Conservation (phyloP, 73 alveolate species). For the Urostyla sp. region DNA sequence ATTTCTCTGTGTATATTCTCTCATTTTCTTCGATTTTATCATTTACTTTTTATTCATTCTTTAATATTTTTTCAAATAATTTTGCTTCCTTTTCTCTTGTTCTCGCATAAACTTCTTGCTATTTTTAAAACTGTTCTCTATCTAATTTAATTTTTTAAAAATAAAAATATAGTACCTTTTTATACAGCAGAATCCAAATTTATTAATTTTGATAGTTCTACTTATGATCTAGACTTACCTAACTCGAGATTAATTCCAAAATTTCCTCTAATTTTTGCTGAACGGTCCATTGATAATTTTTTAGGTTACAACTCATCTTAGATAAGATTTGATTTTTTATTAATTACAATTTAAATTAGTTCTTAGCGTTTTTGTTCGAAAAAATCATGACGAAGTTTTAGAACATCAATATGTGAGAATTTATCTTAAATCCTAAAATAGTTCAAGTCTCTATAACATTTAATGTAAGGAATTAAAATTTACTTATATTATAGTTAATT, state of each 20-base stretch:
- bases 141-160: slow-evolving; percentile 32
- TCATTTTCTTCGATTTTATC: slow-evolving; percentile 29
- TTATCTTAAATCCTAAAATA: neutral
- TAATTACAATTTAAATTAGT: neutral
- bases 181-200: neutral
- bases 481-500: slow-evolving; percentile 37
- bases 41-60: slow-evolving; percentile 39
- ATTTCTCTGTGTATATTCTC: neutral
- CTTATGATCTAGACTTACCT: neutral
- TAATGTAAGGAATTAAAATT: neutral
- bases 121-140: slow-evolving; percentile 33
- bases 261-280: slow-evolving; percentile 1
- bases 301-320: neutral
- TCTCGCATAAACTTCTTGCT: slow-evolving; percentile 34
- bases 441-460: neutral
- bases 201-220: neutral
- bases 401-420: slow-evolving; percentile 4
- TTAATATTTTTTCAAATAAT: slow-evolving; percentile 17
- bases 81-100: slow-evolving; percentile 46
- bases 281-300: neutral
- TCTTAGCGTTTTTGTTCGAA: slow-evolving; percentile 30
- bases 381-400: slow-evolving; percentile 15
- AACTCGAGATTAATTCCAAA: neutral
- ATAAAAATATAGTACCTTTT: too few species aligned
- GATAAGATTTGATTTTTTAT: neutral